These are phyloP conservation scores for Trichophyton simii DNA, from an alignment of 2,329 filamentous ascomycete species.

Conservation along the genomic window DNA sequence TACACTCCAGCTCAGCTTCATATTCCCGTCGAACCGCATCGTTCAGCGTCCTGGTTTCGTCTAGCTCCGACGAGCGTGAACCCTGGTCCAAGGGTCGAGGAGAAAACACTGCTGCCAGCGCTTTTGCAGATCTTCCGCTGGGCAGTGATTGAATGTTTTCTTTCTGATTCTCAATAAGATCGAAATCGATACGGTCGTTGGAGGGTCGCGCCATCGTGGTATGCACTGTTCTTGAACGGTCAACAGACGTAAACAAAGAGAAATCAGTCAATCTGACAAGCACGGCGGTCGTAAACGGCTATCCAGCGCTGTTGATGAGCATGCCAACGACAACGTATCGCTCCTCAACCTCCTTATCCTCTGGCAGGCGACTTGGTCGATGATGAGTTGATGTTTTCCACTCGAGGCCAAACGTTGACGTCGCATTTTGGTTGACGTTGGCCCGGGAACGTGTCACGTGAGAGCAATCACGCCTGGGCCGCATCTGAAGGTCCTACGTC, in stretches of 20 bases:
- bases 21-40: conserved; percentile 70
- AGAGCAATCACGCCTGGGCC: neutral
- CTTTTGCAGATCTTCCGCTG: conserved; percentile 75
- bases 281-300: neutral
- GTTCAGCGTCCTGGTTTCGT: conserved; percentile 64
- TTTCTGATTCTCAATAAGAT: conserved; percentile 90
- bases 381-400: neutral
- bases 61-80: conserved; percentile 36
- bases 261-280: neutral
- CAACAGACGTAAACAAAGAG: neutral
- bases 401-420: neutral
- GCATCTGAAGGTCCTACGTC: no score
- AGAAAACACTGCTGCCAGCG: conserved; percentile 65
- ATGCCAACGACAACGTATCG: neutral
- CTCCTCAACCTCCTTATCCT: neutral
- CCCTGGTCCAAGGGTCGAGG: conserved; percentile 31
- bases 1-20: conserved; percentile 65
- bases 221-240: neutral
- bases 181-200: conserved; percentile 50
- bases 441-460: neutral
- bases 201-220: conserved; percentile 26
- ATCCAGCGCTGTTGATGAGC: neutral
- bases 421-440: neutral
- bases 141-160: conserved; percentile 95
- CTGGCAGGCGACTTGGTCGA: neutral